Conservation (phyloP, 2,329 filamentous ascomycete genomes). For the Cladosporium sp. region DNA sequence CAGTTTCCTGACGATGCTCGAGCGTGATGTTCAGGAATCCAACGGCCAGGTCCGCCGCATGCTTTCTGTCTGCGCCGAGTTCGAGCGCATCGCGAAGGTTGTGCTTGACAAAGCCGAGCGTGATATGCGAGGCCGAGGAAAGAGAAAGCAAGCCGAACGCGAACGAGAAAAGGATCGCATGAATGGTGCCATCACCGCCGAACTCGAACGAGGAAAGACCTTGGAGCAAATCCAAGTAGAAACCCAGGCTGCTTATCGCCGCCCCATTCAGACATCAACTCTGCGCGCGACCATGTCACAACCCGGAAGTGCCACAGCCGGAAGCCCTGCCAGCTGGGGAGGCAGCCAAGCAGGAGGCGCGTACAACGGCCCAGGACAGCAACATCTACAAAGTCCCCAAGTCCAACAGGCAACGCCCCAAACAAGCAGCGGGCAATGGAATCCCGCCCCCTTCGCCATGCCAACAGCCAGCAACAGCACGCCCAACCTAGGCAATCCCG, state of each 20-base stretch:
- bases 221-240: conserved; percentile 34
- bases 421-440: conserved; percentile 13
- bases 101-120: conserved; percentile 89
- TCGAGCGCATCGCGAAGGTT: conserved; percentile 85
- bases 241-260: conserved; percentile 30
- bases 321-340: conserved; percentile 27
- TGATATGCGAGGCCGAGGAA: conserved; percentile 72
- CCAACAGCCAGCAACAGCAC: neutral
- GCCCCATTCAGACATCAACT: conserved; percentile 29
- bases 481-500: neutral
- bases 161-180: conserved; percentile 34
- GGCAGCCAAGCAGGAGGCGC: conserved; percentile 16
- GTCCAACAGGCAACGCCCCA: conserved; percentile 4
- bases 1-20: conserved; percentile 81
- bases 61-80: conserved; percentile 91
- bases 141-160: conserved; percentile 69
- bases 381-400: conserved; percentile 5
- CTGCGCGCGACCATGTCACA: conserved; percentile 25
- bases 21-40: conserved; percentile 55
- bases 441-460: conserved; percentile 8
- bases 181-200: conserved; percentile 20
- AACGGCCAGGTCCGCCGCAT: conserved; percentile 90
- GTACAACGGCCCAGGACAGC: conserved; percentile 5
- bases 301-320: conserved; percentile 19
- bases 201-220: conserved; percentile 30